Conservation (phyloP, 208 protist species). For the Naegleria lovaniensis region DNA sequence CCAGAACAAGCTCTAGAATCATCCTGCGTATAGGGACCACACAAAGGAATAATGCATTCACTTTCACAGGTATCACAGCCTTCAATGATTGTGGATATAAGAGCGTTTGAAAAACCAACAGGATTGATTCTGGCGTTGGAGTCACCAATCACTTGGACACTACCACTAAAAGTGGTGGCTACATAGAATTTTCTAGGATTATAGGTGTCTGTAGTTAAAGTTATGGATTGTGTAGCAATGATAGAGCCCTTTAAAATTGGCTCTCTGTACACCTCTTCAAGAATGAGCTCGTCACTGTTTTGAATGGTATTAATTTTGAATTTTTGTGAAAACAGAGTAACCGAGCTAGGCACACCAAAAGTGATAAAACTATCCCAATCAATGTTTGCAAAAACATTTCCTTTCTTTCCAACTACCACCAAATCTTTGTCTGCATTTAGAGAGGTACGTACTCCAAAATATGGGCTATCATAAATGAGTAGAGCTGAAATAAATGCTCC, state of each 20-base stretch:
- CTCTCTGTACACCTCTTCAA: not conserved
- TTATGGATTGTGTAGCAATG: not conserved
- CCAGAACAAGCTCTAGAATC: not conserved
- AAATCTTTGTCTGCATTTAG: not conserved
- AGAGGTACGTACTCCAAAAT: not conserved
- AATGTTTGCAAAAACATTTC: not conserved
- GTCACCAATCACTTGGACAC: not conserved
- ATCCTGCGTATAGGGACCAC: not conserved
- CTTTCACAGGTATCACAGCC: not conserved
- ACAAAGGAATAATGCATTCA: not conserved
- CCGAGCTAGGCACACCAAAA: not conserved
- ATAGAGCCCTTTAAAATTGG: not conserved
- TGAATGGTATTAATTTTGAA: not conserved
- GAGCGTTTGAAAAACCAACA: not conserved
- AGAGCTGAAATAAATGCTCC: not conserved
- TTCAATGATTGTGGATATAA: not conserved
- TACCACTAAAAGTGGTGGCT: not conserved
- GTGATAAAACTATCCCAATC: not conserved
- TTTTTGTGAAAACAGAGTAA: not conserved
- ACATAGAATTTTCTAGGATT: not conserved
- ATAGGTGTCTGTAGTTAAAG: not conserved
- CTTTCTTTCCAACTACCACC: not conserved
- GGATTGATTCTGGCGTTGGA: not conserved
- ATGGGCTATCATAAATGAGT: not conserved
- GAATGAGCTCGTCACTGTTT: not conserved